Evolutionary conservation across 2,329 filamentous ascomycete species (phyloP), one percentile per base, ranked within the genome.

Genomic region (Paracorniculantispora psalliotae): DNA sequence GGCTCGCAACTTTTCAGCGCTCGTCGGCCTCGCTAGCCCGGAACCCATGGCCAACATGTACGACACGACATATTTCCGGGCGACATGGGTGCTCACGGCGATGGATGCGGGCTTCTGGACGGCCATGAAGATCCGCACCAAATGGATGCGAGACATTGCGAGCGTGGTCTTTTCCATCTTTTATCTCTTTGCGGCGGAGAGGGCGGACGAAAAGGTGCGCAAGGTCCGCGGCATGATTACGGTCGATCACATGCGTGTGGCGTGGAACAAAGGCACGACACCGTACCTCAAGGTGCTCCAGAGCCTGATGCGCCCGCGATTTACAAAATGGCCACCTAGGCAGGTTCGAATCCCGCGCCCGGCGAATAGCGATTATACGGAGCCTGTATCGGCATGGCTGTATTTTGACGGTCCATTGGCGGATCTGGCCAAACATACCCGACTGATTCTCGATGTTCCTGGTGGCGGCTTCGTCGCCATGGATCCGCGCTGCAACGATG

Each of bases 81-180:
- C 94, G 58, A 99, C 94, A 70, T 99, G 94, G 94, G 85, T 97
- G 17, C 87, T 94, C 56, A 99, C 94, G 0, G 94, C 92, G 0
- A 76, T 99, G 61, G 94, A 99, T 67, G 94, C 94, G 6, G 94
- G 94, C 1, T 99, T 97, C 73, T 99, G 94, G 94, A 96, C 92
- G 0, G 94, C 94, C 35, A 99, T 99, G 94, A 88, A 86, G 67
- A 92, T 99, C 63, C 84, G 84, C 50, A 71, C 71, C 55, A 92
- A 89, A 67, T 92, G 90, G 85, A 66, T 96, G 44, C 82, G 92
- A 41, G 92, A 97, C 70, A 70, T 96, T 15, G 84, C 89, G 10
- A 92, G 91, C 69, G 80, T 97, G 21, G 78, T 91, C 49, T 97
- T 97, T 73, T 90, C 90, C 0, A 70, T 89, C 12, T 99, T 96